Base-by-base conservation (phyloP, 495 filamentous ascomycete species). In the Trichoderma gamsii region DNA sequence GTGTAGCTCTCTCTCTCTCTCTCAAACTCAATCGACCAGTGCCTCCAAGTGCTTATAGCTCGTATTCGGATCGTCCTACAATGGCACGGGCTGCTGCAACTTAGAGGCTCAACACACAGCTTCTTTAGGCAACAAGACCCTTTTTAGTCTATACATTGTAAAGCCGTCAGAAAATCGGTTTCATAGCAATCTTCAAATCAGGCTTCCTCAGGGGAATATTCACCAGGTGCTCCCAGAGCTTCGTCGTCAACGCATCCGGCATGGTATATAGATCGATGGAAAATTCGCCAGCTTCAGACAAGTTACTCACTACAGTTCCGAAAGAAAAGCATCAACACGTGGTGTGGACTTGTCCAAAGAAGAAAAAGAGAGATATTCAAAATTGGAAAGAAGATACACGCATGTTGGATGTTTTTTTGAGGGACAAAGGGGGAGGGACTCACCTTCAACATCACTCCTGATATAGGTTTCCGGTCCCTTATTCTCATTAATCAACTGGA, bases 401-500 rank as follows among this genome's bases (percentile, higher is more conserved):
- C 5, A 65, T 61, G 12, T 1, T 43, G 12, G 46, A 16, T 16
- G 12, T 16, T 46, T 18, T 15, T 16, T 15, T 56, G 65, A 38
- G 65, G 15, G 49, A 18, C 9, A 61, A 32, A 61, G 25, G 52
- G 7, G 23, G 61, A 43, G 23, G 61, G 41, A 83, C 90, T 81
- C 79, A 94, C 92, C 88, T 71, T 99, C 96, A 51, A 97, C 86
- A 77, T 99, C 96, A 69, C 97, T 98, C 80, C 96, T 96, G 51
- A 92, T 93, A 76, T 97, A 97, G 0, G 95, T 97, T 41, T 95
- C 91, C 1, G 89, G 82, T 0, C 87, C 86, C 83, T 98, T 98
- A 76, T 97, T 89, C 76, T 99, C 96, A 74, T 98, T 95, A 64
- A 99, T 91, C 89, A 99, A 90, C 80, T 97, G 92, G 66, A 99